Percentiles rank a stretch among this genome's conserved stretches.
Conservation (phyloP, 768 basidiomycete species). For the Boletus insuetus region DNA sequence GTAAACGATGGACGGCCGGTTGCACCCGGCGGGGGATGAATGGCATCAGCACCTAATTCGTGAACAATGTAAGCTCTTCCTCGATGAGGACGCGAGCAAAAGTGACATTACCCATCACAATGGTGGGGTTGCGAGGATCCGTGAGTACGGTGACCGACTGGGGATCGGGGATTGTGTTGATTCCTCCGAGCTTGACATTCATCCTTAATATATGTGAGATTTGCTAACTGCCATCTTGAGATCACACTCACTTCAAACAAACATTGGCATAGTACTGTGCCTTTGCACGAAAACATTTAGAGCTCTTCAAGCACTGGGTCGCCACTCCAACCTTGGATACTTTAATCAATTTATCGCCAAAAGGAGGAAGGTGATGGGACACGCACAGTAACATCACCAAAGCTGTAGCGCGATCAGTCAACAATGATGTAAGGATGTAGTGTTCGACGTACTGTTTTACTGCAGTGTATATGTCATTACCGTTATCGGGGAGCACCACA, state of each 20-base stretch:
- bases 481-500: constrained; percentile 68
- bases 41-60: constrained; percentile 69
- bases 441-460: constrained; percentile 66
- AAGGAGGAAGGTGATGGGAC: neutral
- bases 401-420: constrained; percentile 40
- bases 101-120: constrained; percentile 63
- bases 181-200: constrained; percentile 82
- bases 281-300: constrained; percentile 65
- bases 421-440: neutral
- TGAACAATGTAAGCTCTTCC: neutral
- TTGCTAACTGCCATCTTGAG: neutral
- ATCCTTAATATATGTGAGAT: constrained; percentile 43
- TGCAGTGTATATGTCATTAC: constrained; percentile 71
- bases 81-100: neutral
- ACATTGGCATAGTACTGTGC: constrained; percentile 82
- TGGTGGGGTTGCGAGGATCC: constrained; percentile 70
- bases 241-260: constrained; percentile 60
- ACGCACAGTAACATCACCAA: constrained; percentile 63
- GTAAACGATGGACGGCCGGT: constrained; percentile 81
- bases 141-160: constrained; percentile 61
- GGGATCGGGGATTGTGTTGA: constrained; percentile 75
- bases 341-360: neutral
- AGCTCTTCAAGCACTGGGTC: constrained; percentile 72
- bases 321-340: constrained; percentile 60
- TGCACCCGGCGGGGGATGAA: constrained; percentile 78